phyloP scores from a whole-genome alignment of 2,329 filamentous ascomycete genomes.

The Phoma sp. region DNA sequence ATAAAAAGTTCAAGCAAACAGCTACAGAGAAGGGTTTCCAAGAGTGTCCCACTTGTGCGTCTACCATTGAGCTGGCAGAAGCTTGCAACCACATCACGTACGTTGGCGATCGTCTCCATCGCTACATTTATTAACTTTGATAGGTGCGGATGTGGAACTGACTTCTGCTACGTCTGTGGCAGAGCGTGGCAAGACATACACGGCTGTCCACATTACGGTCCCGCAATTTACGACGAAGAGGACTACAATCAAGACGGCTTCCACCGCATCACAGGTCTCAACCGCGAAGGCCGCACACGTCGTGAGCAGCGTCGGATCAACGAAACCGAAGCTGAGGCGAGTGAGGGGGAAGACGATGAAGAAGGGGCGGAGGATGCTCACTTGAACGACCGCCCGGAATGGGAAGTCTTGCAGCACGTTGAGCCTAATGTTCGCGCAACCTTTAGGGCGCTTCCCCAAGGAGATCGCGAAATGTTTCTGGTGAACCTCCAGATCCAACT shows the following conservation, averaged over 20 bases:
- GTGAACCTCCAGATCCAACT: constrained; percentile 26
- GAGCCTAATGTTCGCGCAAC: constrained; percentile 14
- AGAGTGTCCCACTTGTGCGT: constrained; percentile 34
- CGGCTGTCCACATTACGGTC: constrained; percentile 42
- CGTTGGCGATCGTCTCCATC: not conserved
- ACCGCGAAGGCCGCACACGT: constrained; percentile 31
- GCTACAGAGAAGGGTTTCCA: constrained; percentile 37
- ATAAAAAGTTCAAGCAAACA: constrained; percentile 32
- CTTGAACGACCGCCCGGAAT: constrained; percentile 4
- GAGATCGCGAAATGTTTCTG: constrained; percentile 21
- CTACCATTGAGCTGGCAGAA: constrained; percentile 37
- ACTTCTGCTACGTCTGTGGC: constrained; percentile 46
- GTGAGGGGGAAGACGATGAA: constrained; percentile 18
- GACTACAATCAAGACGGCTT: constrained; percentile 43
- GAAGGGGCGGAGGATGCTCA: constrained; percentile 16
- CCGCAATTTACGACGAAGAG: constrained; percentile 36
- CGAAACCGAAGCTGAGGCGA: constrained; percentile 7
- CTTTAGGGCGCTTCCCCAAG: constrained; percentile 16
- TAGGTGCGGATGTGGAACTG: constrained; percentile 36
- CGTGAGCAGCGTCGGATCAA: constrained; percentile 16
- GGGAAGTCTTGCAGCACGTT: constrained; percentile 26
- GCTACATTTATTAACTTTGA: constrained; percentile 2
- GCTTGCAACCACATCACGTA: constrained; percentile 45
- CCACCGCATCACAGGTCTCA: constrained; percentile 35
- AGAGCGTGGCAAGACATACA: constrained; percentile 36